Evolutionary conservation across 257 asterid genomes (phyloP).

Genomic region (Mitragyna speciosa): DNA sequence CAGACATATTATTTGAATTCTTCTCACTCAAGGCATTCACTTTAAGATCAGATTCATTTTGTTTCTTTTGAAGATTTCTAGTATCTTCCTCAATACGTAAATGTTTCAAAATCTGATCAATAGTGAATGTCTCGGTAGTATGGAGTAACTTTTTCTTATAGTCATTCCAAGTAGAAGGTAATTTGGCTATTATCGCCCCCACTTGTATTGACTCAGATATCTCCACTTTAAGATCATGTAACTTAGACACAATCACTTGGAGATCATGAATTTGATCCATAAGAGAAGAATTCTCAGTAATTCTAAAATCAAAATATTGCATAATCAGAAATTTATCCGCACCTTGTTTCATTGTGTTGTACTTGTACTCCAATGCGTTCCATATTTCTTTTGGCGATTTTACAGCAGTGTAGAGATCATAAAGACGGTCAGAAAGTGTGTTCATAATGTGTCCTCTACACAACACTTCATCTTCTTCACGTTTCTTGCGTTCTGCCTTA

Average conservation of each 20-base stretch:
- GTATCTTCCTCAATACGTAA: background rate
- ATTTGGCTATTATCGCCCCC: background rate
- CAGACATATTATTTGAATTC: background rate
- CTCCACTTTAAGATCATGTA: background rate
- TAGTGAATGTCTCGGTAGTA: background rate
- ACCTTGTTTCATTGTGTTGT: background rate
- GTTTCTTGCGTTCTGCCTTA: background rate
- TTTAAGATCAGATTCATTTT: background rate
- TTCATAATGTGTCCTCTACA: constrained; percentile 6
- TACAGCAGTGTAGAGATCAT: background rate
- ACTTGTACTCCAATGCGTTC: background rate
- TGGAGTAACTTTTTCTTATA: background rate
- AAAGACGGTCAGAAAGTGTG: background rate
- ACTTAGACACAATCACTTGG: background rate
- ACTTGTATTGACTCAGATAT: background rate
- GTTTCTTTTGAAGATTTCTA: background rate
- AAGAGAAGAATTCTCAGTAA: background rate
- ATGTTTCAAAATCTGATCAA: background rate
- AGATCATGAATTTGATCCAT: background rate
- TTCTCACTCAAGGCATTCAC: background rate
- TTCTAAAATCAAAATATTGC: too few species aligned
- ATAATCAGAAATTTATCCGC: background rate
- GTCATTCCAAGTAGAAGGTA: background rate
- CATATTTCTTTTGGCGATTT: background rate
- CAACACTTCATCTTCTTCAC: background rate